Evolutionary conservation across 2,329 filamentous ascomycete species (phyloP).

Genomic region (Diaporthe vaccinii): DNA sequence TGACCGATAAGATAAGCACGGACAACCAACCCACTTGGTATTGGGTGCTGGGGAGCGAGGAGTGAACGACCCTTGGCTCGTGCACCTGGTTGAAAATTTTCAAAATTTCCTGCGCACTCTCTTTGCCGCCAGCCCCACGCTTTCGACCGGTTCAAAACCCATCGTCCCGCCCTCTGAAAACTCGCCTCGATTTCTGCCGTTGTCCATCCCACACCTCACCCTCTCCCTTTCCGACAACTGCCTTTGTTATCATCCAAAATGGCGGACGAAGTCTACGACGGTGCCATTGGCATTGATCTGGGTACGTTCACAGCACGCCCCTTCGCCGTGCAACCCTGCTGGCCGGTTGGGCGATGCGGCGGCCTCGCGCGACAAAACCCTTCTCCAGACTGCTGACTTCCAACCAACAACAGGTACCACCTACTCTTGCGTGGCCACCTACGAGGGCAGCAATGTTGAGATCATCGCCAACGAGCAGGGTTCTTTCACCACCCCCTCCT

Average conservation of each 20-base stretch:
- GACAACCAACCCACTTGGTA: not conserved
- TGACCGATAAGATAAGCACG: constrained; percentile 23
- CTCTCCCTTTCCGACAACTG: constrained; percentile 33
- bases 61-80: constrained; percentile 30
- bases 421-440: constrained; percentile 99
- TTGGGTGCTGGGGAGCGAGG: not conserved
- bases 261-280: constrained; percentile 98
- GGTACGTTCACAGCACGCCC: constrained; percentile 70
- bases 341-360: not conserved
- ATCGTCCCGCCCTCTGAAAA: constrained; percentile 35
- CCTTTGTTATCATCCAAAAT: constrained; percentile 66
- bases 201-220: constrained; percentile 35
- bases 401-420: constrained; percentile 81
- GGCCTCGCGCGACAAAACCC: constrained; percentile 13
- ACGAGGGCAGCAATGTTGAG: constrained; percentile 99
- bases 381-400: constrained; percentile 38
- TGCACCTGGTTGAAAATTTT: constrained; percentile 39
- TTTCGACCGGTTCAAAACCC: constrained; percentile 40
- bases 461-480: constrained; percentile 99
- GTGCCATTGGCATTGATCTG: constrained; percentile 99
- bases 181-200: constrained; percentile 32
- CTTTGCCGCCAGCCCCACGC: constrained; percentile 37
- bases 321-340: not conserved
- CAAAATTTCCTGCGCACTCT: constrained; percentile 38
- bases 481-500: constrained; percentile 98